Conservation (phyloP, 441 rosid species). For the Pelargonium cotyledonis region DNA sequence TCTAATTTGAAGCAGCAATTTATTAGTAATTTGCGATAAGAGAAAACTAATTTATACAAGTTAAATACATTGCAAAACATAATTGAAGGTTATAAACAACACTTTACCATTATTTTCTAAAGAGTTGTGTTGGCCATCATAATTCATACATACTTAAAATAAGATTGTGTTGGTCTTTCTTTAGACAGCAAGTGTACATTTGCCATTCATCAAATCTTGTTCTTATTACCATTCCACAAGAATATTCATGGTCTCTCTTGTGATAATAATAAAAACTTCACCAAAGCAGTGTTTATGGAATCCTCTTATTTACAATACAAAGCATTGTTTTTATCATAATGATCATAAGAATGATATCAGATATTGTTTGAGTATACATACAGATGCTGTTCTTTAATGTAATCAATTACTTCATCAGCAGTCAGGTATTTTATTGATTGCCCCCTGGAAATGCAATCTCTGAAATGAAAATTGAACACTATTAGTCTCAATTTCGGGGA, state of each 20-base stretch:
- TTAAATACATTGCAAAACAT: too few relatives aligned
- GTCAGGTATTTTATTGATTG: conserved; percentile 72
- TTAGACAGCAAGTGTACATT: conserved; percentile 64
- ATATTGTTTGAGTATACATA: conserved; percentile 31
- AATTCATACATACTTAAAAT: too few relatives aligned
- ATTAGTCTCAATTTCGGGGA: not conserved
- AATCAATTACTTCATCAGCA: conserved; percentile 56
- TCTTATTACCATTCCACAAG: not conserved
- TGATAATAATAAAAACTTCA: too few relatives aligned
- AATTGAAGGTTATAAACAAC: too few relatives aligned
- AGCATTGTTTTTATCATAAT: not conserved
- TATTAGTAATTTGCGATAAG: too few relatives aligned
- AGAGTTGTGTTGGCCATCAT: too few relatives aligned
- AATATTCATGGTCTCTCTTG: not conserved
- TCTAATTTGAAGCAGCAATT: too few relatives aligned
- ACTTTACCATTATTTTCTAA: too few relatives aligned
- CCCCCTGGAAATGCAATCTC: conserved; percentile 72
- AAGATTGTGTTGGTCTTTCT: too few relatives aligned
- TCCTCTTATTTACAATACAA: too few relatives aligned
- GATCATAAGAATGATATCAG: conserved; percentile 7
- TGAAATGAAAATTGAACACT: conserved; percentile 22
- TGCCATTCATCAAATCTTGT: conserved; percentile 66
- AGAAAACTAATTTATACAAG: too few relatives aligned
- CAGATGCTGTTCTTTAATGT: conserved; percentile 42
- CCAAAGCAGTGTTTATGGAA: too few relatives aligned